A percentile compares a stretch with the other conserved stretches of the same genome.
Conservation (phyloP, 495 filamentous ascomycete species). For the Hapsidospora chrysogenum region DNA sequence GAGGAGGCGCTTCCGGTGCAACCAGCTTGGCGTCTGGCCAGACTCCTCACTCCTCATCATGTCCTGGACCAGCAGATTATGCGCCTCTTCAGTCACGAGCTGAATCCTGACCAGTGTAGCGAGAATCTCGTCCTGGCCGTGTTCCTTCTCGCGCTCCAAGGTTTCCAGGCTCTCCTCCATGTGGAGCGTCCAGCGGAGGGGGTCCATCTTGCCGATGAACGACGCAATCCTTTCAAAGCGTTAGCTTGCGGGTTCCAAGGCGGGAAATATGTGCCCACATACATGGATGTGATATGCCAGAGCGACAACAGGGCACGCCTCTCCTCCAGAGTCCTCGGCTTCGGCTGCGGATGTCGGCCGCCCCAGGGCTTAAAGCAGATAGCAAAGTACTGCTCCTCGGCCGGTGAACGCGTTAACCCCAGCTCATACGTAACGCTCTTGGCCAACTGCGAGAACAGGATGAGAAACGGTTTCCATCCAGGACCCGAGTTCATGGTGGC, state of each 20-base stretch:
- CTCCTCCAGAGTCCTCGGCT: conserved; percentile 30
- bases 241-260: too few relatives aligned
- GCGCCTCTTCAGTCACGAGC: conserved; percentile 6
- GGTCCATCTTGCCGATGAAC: conserved; percentile 27
- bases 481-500: conserved; percentile 2
- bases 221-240: too few relatives aligned
- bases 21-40: background rate
- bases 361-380: conserved; percentile 4
- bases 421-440: conserved; percentile 32
- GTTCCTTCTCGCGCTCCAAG: conserved; percentile 24
- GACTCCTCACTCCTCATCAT: background rate
- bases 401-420: conserved; percentile 27
- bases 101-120: conserved; percentile 5
- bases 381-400: conserved; percentile 11
- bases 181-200: conserved; percentile 31
- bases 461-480: conserved; percentile 13
- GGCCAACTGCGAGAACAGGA: conserved; percentile 25
- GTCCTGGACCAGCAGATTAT: conserved; percentile 6
- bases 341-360: background rate
- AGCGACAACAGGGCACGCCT: conserved; percentile 30
- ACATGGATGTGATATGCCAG: conserved; percentile 32
- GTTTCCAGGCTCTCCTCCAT: conserved; percentile 30
- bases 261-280: conserved; percentile 4
- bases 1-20: background rate
- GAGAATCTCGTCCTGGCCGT: conserved; percentile 24